A percentile compares a stretch with the other conserved stretches of the same genome.
phyloP scores from a whole-genome alignment of 495 filamentous ascomycete genomes.

The Elaphomyces granulatus region DNA sequence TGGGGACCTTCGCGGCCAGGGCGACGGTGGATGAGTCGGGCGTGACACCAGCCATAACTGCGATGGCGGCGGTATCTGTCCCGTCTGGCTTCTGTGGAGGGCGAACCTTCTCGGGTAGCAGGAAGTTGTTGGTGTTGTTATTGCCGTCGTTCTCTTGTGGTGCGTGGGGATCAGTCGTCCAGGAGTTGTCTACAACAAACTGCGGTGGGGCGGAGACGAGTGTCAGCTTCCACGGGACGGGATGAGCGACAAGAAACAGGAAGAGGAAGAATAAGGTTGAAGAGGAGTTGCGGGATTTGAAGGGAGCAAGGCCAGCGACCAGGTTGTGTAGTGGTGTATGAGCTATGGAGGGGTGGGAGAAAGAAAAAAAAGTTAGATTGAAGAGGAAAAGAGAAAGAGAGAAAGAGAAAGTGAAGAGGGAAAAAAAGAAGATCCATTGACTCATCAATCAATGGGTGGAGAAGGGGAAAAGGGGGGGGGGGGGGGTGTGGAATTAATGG shows the following conservation, averaged over 20 bases:
- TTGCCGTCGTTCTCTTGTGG: constrained; percentile 64
- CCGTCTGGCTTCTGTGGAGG: constrained; percentile 24
- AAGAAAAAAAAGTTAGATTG: neutral
- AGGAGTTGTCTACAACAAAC: constrained; percentile 87
- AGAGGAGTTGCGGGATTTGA: too few relatives aligned
- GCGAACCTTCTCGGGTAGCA: constrained; percentile 57
- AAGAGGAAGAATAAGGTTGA: too few relatives aligned
- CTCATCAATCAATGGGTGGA: neutral
- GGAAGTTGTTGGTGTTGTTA: constrained; percentile 79
- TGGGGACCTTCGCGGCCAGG: constrained; percentile 53
- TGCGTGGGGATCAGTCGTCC: constrained; percentile 64
- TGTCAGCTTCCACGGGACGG: too few relatives aligned
- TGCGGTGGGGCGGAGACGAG: constrained; percentile 21
- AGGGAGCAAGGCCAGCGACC: too few relatives aligned
- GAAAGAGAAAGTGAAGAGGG: constrained; percentile 2
- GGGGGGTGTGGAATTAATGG: neutral
- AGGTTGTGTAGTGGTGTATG: too few relatives aligned
- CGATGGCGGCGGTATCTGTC: constrained; percentile 13
- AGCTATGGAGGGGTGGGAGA: neutral
- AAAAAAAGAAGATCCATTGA: constrained; percentile 5
- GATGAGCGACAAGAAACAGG: too few relatives aligned
- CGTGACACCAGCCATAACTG: constrained; percentile 52
- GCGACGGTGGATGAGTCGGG: constrained; percentile 62
- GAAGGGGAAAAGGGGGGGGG: neutral
- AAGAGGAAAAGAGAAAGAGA: constrained; percentile 1